Conservation (phyloP, 768 basidiomycete species). For the Coprinopsis sp. region DNA sequence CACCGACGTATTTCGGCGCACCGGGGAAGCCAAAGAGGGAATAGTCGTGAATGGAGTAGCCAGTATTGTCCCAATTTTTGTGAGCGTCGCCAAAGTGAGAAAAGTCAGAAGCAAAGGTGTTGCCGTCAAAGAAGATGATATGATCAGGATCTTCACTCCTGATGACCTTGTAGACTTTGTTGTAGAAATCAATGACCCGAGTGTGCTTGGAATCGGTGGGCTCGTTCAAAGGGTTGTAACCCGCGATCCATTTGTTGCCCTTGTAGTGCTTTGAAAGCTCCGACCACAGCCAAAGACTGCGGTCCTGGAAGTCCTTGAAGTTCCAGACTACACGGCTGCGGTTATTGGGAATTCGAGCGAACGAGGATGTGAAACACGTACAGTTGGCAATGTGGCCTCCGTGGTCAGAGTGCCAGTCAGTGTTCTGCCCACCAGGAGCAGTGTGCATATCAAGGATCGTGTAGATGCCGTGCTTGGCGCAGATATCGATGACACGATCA, state of each 20-base stretch:
- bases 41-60: constrained; percentile 79
- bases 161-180: constrained; percentile 64
- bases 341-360: not conserved
- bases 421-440: constrained; percentile 69
- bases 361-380: constrained; percentile 15
- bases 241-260: constrained; percentile 77
- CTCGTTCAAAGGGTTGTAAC: constrained; percentile 86
- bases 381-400: constrained; percentile 65
- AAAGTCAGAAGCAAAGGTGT: constrained; percentile 80
- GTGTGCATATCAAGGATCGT: constrained; percentile 81
- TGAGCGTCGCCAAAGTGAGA: constrained; percentile 64
- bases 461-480: constrained; percentile 72
- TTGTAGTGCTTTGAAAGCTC: constrained; percentile 73
- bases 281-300: constrained; percentile 72
- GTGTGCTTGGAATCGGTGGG: constrained; percentile 67
- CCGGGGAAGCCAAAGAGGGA: constrained; percentile 68
- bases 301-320: constrained; percentile 83
- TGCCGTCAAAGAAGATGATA: constrained; percentile 77
- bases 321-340: constrained; percentile 55
- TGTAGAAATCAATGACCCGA: constrained; percentile 63
- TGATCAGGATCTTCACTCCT: constrained; percentile 66
- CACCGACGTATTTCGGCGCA: constrained; percentile 52
- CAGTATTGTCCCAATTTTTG: constrained; percentile 63
- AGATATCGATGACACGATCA: constrained; percentile 62
- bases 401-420: constrained; percentile 77